These are phyloP conservation scores for Penicillium desertorum DNA, from an alignment of 495 filamentous ascomycete species.

Conservation along the genomic window DNA sequence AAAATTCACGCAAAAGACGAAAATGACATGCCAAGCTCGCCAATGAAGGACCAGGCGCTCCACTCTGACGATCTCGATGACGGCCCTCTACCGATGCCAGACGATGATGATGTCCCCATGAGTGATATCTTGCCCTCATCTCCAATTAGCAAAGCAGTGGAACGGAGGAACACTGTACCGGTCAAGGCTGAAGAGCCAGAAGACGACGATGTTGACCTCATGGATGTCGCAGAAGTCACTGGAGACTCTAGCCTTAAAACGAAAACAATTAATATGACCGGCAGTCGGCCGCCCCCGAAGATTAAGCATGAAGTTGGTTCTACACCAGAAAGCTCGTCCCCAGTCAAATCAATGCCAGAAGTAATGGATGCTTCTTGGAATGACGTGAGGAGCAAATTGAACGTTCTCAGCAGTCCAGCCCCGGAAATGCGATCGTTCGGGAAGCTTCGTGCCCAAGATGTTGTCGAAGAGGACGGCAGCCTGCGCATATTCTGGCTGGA, in stretches of 20 bases:
- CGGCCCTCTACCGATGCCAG: conserved; percentile 48
- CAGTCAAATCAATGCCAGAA: conserved; percentile 57
- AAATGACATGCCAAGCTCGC: conserved; percentile 40
- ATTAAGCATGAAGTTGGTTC: conserved; percentile 65
- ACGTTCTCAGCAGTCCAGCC: conserved; percentile 74
- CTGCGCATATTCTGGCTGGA: conserved; percentile 96
- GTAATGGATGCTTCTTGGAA: conserved; percentile 88
- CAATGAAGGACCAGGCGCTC: conserved; percentile 37
- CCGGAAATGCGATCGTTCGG: conserved; percentile 63
- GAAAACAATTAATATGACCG: conserved; percentile 80
- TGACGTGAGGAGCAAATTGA: conserved; percentile 79
- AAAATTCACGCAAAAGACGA: conserved; percentile 44
- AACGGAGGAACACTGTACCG: conserved; percentile 61
- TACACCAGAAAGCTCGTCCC: conserved; percentile 74
- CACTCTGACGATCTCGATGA: conserved; percentile 53
- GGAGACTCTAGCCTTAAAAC: conserved; percentile 60
- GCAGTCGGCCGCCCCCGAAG: conserved; percentile 76
- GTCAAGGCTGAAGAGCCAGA: conserved; percentile 66
- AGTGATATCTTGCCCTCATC: conserved; percentile 86
- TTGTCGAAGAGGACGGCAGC: conserved; percentile 86
- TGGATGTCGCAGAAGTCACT: conserved; percentile 79
- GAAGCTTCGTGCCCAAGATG: conserved; percentile 77
- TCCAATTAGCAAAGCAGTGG: conserved; percentile 74
- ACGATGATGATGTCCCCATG: conserved; percentile 71
- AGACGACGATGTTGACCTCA: conserved; percentile 76